These are phyloP conservation scores for Coccomyxa subellipsoidea DNA, from an alignment of 163 green algal genomes.

Conservation along the genomic window DNA sequence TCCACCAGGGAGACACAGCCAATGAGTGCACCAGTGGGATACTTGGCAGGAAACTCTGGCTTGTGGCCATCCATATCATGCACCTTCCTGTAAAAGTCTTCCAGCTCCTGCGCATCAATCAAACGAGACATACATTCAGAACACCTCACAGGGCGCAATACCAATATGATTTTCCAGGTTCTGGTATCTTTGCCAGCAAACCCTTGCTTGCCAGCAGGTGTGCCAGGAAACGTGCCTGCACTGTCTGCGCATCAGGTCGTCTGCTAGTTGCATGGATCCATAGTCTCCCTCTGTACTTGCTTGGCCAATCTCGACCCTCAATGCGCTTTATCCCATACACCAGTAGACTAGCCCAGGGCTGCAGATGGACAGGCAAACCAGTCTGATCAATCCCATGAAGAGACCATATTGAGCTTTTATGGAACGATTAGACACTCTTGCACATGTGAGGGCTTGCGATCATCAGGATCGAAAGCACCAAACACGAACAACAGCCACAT, in stretches of 20 bases:
- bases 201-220: too few relatives aligned
- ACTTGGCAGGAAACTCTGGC: slow-evolving; percentile 28
- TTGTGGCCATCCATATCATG: background rate
- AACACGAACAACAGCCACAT: too few relatives aligned
- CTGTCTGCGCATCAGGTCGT: background rate
- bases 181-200: too few relatives aligned
- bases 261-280: slow-evolving; percentile 52
- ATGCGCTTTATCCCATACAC: slow-evolving; percentile 60
- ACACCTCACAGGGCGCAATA: too few relatives aligned
- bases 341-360: slow-evolving; percentile 54
- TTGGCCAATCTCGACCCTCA: slow-evolving; percentile 45
- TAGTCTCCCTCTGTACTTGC: slow-evolving; percentile 35
- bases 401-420: too few relatives aligned
- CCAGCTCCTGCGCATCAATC: background rate
- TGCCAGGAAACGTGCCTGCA: background rate
- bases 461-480: too few relatives aligned
- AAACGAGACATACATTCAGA: background rate
- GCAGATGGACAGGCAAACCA: too few relatives aligned
- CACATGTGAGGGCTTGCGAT: too few relatives aligned
- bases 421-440: too few relatives aligned
- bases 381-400: too few relatives aligned
- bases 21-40: slow-evolving; percentile 45
- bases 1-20: slow-evolving; percentile 43
- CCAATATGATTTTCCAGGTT: too few relatives aligned
- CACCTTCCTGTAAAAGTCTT: background rate